A percentile compares a stretch with the other conserved stretches of the same genome.
These are phyloP conservation scores for Leishmania major DNA, from an alignment of 208 protist genomes.

Conservation along the genomic window DNA sequence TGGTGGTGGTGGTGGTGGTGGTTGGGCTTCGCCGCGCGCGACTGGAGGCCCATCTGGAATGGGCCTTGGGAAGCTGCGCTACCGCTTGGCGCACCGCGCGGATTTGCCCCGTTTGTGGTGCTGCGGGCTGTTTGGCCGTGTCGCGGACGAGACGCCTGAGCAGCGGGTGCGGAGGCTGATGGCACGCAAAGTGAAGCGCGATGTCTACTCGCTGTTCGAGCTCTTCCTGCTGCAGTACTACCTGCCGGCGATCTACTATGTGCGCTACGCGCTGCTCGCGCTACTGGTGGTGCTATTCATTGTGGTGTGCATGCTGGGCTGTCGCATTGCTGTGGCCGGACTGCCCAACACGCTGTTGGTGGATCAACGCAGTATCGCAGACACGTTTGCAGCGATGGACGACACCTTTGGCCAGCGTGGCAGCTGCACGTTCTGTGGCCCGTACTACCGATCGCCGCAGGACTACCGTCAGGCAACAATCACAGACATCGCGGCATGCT, in stretches of 20 bases:
- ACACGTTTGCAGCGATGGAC: slow-evolving; percentile 29
- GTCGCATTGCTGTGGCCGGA: slow-evolving; percentile 28
- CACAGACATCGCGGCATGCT: slow-evolving; percentile 22
- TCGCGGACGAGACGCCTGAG: slow-evolving; percentile 36
- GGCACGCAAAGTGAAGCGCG: slow-evolving; percentile 30
- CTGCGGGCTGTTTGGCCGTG: slow-evolving; percentile 39
- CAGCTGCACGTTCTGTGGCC: slow-evolving; percentile 46
- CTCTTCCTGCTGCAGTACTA: slow-evolving; percentile 33
- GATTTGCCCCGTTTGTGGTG: slow-evolving; percentile 13
- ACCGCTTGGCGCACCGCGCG: slow-evolving; percentile 33
- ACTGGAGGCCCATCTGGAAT: slow-evolving; percentile 32
- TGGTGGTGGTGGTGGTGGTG: background rate
- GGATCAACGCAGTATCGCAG: slow-evolving; percentile 8
- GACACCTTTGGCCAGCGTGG: slow-evolving; percentile 42
- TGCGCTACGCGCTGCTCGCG: slow-evolving; percentile 28
- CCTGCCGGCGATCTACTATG: slow-evolving; percentile 21
- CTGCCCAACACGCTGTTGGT: slow-evolving; percentile 35
- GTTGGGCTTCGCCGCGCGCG: background rate
- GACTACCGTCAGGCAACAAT: slow-evolving; percentile 17
- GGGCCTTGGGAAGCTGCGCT: slow-evolving; percentile 34
- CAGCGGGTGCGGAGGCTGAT: slow-evolving; percentile 41
- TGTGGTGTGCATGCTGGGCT: slow-evolving; percentile 28
- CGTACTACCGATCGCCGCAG: slow-evolving; percentile 36
- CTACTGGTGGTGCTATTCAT: slow-evolving; percentile 33
- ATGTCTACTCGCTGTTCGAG: slow-evolving; percentile 53